Evolutionary conservation across 257 asterid species (phyloP).

Genomic region (Paulownia fortunei): DNA sequence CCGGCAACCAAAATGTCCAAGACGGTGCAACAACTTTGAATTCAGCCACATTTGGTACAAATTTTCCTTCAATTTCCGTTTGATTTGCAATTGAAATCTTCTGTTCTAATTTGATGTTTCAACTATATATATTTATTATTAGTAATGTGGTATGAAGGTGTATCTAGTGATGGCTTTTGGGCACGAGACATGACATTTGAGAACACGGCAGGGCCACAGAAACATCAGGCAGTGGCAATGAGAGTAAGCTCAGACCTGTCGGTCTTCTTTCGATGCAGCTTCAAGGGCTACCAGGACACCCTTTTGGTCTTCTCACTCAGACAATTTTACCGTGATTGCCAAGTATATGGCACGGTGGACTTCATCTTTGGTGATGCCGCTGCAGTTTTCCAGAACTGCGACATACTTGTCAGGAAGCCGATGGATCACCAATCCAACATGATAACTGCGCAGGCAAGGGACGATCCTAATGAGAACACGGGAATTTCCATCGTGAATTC

Average conservation of each 20-base stretch:
- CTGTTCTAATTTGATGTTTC: too few relatives aligned
- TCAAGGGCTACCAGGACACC: constrained; percentile 78
- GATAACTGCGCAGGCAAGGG: constrained; percentile 74
- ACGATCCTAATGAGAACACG: constrained; percentile 53
- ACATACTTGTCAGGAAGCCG: constrained; percentile 56
- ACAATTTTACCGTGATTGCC: constrained; percentile 78
- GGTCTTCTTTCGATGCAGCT: constrained; percentile 63
- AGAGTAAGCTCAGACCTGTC: constrained; percentile 58
- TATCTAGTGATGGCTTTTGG: constrained; percentile 71
- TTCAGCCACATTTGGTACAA: constrained; percentile 78
- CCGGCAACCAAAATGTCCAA: constrained; percentile 46
- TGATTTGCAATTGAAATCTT: too few relatives aligned
- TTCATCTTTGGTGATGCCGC: constrained; percentile 76
- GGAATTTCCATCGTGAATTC: constrained; percentile 62
- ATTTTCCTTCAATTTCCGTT: too few relatives aligned
- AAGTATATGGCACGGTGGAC: constrained; percentile 65
- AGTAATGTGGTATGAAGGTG: too few relatives aligned
- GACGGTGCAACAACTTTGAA: constrained; percentile 57
- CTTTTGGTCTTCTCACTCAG: constrained; percentile 59
- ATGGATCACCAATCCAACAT: constrained; percentile 60
- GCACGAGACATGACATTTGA: constrained; percentile 80
- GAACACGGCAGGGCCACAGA: constrained; percentile 70
- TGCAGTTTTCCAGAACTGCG: constrained; percentile 63
- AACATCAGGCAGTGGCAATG: constrained; percentile 75
- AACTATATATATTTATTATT: too few relatives aligned